A percentile compares a stretch with the other conserved stretches of the same genome.
phyloP scores from a whole-genome alignment of 345 rosid genomes.

The Conringia planisiliqua region DNA sequence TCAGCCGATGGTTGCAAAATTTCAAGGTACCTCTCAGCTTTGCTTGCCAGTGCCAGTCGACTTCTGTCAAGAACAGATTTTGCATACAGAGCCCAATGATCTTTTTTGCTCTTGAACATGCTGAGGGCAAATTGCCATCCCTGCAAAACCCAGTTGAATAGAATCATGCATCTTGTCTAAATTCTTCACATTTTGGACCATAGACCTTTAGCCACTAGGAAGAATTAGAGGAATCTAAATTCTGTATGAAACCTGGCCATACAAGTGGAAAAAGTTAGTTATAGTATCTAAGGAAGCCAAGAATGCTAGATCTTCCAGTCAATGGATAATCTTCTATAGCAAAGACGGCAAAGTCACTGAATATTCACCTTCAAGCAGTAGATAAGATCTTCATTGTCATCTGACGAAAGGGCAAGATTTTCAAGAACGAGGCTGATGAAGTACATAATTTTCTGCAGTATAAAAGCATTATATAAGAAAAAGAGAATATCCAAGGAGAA shows the following conservation, averaged over 20 bases:
- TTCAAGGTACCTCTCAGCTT: constrained; percentile 81
- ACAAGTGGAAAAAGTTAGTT: neutral
- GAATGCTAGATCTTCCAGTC: constrained; percentile 5
- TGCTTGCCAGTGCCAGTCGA: constrained; percentile 80
- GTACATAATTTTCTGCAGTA: constrained; percentile 77
- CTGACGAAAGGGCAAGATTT: constrained; percentile 87
- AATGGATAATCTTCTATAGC: neutral
- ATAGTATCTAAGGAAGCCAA: neutral
- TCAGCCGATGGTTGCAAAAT: constrained; percentile 93
- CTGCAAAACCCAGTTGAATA: constrained; percentile 42
- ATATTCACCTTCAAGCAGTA: constrained; percentile 82
- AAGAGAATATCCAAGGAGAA: neutral
- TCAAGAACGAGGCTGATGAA: constrained; percentile 80
- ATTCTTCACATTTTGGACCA: constrained; percentile 2
- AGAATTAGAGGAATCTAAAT: neutral
- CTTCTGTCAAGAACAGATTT: constrained; percentile 96
- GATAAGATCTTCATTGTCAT: constrained; percentile 90
- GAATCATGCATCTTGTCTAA: constrained; percentile 9
- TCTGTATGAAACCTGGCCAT: neutral
- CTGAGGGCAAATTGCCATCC: constrained; percentile 76
- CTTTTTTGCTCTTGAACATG: constrained; percentile 55
- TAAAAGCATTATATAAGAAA: constrained; percentile 18
- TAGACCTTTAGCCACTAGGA: neutral
- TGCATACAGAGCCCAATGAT: constrained; percentile 86
- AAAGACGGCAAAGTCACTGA: neutral